Base-by-base conservation (phyloP, 176 grass and related monocot species). In the Musa schizocarpa region DNA sequence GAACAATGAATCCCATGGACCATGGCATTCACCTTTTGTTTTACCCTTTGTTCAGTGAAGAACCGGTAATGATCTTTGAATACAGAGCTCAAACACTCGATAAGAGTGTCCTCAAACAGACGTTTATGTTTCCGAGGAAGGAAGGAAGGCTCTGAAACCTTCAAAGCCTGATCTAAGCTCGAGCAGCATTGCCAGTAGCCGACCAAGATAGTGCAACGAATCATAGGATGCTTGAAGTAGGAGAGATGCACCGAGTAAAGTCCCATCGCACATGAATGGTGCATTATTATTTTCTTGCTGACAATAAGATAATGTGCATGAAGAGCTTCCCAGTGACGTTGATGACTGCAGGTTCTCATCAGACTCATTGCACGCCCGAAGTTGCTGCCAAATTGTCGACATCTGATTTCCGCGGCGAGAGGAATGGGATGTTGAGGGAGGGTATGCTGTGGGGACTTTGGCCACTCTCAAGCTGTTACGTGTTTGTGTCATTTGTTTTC, bases 131-230 rank as follows among this genome's bases (percentile, higher is more conserved):
- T 7, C 11, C 50, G 48, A 17, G 25, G 67, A 69, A 69, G 13
- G 26, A 24, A 49, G 19, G 34, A 43, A 6, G 34, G 34, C 34
- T 69, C 48, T 17, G 12, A n/a, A 20, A 14, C 57, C 14, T 21
- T 62, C 29, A 16, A 19, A 69, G 29, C 48, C 9, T 29, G 50
- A 27, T 74, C 12, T 8, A 43, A 43, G 34, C 34, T 43, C 17
- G 11, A 16, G 11, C 52, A 57, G 22, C 11, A 14, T 10, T 2
- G 52, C 21, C 50, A 74, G 24, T 6, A 55, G 55, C 22, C 21
- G 52, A 74, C 71, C 71, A 74, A 74, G 27, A 54, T 16, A 11
- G 27, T 54, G 53, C 71, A 19, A 74, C 50, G 21, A 76, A 76
- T 75, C 73, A 75, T 62, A 50, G 53, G 73, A 58, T 48, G 54